Conservation (phyloP, 768 basidiomycete genomes). For the Rhizopogon vinicolor region DNA sequence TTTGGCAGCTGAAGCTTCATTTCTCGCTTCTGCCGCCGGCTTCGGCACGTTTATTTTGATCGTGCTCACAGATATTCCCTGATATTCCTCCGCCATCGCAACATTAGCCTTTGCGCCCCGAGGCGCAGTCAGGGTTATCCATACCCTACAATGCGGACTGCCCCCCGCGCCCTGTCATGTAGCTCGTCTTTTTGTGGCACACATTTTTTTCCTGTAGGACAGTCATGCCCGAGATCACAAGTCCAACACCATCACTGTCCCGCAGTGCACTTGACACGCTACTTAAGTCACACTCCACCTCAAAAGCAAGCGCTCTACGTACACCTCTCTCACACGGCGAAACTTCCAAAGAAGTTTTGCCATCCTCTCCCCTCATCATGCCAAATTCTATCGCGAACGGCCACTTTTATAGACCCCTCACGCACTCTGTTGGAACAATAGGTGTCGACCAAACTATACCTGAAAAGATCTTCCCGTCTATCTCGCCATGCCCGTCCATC, state of each 20-base stretch:
- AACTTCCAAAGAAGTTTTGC: conserved; percentile 13
- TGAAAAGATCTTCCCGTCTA: conserved; percentile 25
- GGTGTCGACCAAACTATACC: conserved; percentile 18
- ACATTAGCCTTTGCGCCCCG: conserved; percentile 28
- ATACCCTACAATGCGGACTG: conserved; percentile 29
- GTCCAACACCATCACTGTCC: conserved; percentile 29
- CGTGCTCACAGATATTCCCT: conserved; percentile 15
- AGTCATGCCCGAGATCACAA: conserved; percentile 16
- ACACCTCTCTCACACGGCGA: conserved; percentile 3
- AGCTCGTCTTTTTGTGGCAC: conserved; percentile 16
- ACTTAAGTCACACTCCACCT: conserved; percentile 13
- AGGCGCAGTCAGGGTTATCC: conserved; percentile 17
- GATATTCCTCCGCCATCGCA: conserved; percentile 28
- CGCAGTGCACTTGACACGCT: conserved; percentile 24
- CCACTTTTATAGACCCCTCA: conserved; percentile 25
- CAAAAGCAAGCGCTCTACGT: conserved; percentile 10
- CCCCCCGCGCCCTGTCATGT: conserved; percentile 23
- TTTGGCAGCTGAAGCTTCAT: conserved; percentile 11
- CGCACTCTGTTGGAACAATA: conserved; percentile 21
- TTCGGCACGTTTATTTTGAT: conserved; percentile 10
- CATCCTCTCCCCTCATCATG: conserved; percentile 14
- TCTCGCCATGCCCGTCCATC: conserved; percentile 24
- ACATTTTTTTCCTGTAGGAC: conserved; percentile 21
- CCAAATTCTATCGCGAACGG: conserved; percentile 21
- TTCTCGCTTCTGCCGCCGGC: conserved; percentile 15